Conservation (phyloP, 2,329 filamentous ascomycete species). For the Raffaelea arxii region DNA sequence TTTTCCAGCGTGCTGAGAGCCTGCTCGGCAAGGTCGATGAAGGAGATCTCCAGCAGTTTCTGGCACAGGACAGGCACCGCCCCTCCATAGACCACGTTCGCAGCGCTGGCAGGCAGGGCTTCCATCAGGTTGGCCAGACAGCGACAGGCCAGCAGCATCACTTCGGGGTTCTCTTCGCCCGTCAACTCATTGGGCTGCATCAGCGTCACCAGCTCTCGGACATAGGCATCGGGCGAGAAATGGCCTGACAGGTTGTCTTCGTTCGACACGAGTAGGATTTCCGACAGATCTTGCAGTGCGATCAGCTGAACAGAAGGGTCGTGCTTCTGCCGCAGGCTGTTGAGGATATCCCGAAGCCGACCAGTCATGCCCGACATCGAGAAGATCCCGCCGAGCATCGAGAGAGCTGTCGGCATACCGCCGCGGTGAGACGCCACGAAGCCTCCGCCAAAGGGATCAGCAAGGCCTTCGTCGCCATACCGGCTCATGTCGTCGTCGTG, state of each 20-base stretch:
- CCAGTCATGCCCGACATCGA: conserved; percentile 79
- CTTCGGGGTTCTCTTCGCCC: conserved; percentile 84
- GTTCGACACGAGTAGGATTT: conserved; percentile 87
- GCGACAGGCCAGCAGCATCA: conserved; percentile 93
- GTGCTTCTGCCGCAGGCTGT: conserved; percentile 70
- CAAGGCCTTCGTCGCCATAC: conserved; percentile 22
- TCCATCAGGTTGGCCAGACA: conserved; percentile 98
- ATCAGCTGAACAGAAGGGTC: conserved; percentile 83
- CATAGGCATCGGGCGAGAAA: conserved; percentile 87
- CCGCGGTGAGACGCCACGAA: conserved; percentile 58
- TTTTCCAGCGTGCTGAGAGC: conserved; percentile 94
- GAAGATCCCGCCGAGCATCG: conserved; percentile 87
- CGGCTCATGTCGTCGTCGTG: conserved; percentile 22
- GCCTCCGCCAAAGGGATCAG: conserved; percentile 44
- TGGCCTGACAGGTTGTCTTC: conserved; percentile 94
- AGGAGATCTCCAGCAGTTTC: conserved; percentile 91
- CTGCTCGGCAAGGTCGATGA: conserved; percentile 95
- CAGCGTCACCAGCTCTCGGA: conserved; percentile 83
- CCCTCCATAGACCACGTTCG: conserved; percentile 94
- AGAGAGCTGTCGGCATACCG: conserved; percentile 68
- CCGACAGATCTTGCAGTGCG: conserved; percentile 84
- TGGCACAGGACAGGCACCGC: conserved; percentile 91
- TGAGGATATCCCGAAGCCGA: conserved; percentile 68
- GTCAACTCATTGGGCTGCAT: conserved; percentile 84
- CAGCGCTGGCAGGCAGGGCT: conserved; percentile 81